Percentiles rank a stretch among this genome's conserved stretches.
phyloP scores from a whole-genome alignment of 2,329 filamentous ascomycete genomes.

The Talaromyces sp. region DNA sequence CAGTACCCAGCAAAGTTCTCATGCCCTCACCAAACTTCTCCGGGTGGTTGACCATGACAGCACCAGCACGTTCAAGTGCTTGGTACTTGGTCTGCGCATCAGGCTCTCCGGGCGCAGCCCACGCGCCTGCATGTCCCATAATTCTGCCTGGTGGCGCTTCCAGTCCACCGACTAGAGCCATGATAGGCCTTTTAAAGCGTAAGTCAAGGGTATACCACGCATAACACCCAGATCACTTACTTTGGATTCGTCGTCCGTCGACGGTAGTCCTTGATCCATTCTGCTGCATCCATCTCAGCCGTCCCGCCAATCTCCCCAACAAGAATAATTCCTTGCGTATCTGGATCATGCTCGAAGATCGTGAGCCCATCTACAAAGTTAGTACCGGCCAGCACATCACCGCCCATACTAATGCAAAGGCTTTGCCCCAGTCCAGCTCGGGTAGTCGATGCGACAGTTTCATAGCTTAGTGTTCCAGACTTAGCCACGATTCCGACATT shows the following conservation, averaged over 20 bases:
- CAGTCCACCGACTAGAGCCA: slow-evolving; percentile 70
- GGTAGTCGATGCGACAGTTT: slow-evolving; percentile 74
- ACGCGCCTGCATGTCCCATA: slow-evolving; percentile 81
- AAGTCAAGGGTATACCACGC: slow-evolving; percentile 10
- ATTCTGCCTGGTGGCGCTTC: slow-evolving; percentile 65
- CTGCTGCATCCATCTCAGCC: slow-evolving; percentile 70
- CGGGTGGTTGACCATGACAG: slow-evolving; percentile 73
- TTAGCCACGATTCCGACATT: slow-evolving; percentile 77
- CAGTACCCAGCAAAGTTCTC: slow-evolving; percentile 59
- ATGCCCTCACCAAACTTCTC: slow-evolving; percentile 72
- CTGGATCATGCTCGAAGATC: slow-evolving; percentile 66
- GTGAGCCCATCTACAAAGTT: slow-evolving; percentile 71
- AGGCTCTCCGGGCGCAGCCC: slow-evolving; percentile 67
- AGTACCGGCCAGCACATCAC: slow-evolving; percentile 73
- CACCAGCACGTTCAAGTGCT: slow-evolving; percentile 67
- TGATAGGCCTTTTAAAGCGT: slow-evolving; percentile 61
- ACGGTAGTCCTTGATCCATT: slow-evolving; percentile 71
- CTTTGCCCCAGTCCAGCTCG: slow-evolving; percentile 76
- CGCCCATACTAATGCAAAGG: slow-evolving; percentile 75
- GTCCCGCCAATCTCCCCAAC: slow-evolving; percentile 73
- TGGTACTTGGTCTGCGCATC: slow-evolving; percentile 67
- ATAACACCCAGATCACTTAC: slow-evolving; percentile 44
- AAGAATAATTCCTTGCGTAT: slow-evolving; percentile 72
- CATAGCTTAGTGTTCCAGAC: slow-evolving; percentile 78
- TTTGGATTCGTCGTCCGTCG: slow-evolving; percentile 63